These are phyloP conservation scores for Pseudoscleropodium purum DNA, from an alignment of 225 moss, liverwort and hornwort genomes.

Conservation along the genomic window DNA sequence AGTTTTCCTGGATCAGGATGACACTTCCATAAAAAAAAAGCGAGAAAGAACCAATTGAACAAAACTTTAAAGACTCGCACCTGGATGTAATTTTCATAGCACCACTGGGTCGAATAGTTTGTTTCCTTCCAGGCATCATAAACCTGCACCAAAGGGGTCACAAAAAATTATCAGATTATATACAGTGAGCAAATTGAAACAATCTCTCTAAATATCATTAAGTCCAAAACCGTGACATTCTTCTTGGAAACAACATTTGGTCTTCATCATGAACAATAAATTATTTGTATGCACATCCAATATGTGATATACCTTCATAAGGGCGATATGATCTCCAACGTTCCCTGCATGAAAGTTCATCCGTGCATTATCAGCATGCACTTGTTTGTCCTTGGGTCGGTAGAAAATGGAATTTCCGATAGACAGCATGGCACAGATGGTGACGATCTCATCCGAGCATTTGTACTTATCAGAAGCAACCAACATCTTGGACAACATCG, in stretches of 20 bases:
- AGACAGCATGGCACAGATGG: conserved; percentile 87
- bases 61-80: conserved; percentile 1
- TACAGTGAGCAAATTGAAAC: neutral
- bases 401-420: conserved; percentile 94
- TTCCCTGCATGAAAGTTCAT: conserved; percentile 98
- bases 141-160: conserved; percentile 20
- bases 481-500: conserved; percentile 96
- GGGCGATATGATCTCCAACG: conserved; percentile 90
- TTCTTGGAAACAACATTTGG: neutral
- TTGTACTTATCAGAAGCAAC: conserved; percentile 80
- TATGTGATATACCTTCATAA: conserved; percentile 48
- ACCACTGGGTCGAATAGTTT: conserved; percentile 92
- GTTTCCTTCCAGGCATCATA: conserved; percentile 97
- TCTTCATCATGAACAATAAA: neutral
- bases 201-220: neutral
- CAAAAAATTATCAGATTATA: neutral
- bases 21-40: neutral
- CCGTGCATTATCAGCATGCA: conserved; percentile 95
- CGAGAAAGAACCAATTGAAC: neutral
- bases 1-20: neutral
- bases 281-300: neutral
- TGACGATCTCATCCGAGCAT: conserved; percentile 81
- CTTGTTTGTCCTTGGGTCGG: conserved; percentile 95
- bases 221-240: neutral
- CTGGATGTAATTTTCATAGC: conserved; percentile 96